Evolutionary conservation across 2,329 filamentous ascomycete genomes (phyloP), one percentile per base, ranked within the genome.

Genomic region (Leptographium lundbergii): DNA sequence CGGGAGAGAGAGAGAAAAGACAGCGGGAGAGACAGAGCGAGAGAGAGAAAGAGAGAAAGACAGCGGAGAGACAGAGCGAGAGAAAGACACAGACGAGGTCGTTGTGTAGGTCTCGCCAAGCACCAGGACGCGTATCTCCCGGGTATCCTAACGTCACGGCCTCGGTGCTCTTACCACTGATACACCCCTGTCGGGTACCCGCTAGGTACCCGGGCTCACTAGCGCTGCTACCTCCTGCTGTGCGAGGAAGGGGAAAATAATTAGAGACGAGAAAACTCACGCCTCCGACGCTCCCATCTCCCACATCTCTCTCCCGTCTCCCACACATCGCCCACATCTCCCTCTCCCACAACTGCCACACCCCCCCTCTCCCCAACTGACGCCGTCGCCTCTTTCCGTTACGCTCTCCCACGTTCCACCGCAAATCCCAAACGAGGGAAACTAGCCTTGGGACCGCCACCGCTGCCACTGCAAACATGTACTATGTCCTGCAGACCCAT

Each of bases 391-490:
- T 45, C 47, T 54, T 56, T 59, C 54, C 58, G 53, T 47, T 59
- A 54, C 48, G 25, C 54, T 56, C 54, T 56, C 45, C 57, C 52
- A 56, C 53, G 57, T 59, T 56, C 57, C 57, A 59, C 57, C 52
- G 57, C 53, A 59, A 50, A 59, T 56, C 58, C 58, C 58, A 59
- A 56, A 59, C 53, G 58, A 59, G 36, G 24, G 54, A 50, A 50
- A 50, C 55, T 56, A 56, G 54, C 36, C 54, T 55, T 55, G 53
- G 52, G 36, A 45, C 53, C 53, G 53, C 36, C 53, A 13, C 53
- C 53, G 53, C 53, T 24, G 17, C 3, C 36, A 17, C 36, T 39
- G 36, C 36, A 39, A 17, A n/a, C n/a, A n/a, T n/a, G n/a, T n/a
- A n/a, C n/a, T n/a, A n/a, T n/a, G n/a, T n/a, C n/a, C n/a, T n/a